Evolutionary conservation across 345 rosid species (phyloP), one percentile per base, ranked within the genome.

Genomic region (Clarkia xantiana): DNA sequence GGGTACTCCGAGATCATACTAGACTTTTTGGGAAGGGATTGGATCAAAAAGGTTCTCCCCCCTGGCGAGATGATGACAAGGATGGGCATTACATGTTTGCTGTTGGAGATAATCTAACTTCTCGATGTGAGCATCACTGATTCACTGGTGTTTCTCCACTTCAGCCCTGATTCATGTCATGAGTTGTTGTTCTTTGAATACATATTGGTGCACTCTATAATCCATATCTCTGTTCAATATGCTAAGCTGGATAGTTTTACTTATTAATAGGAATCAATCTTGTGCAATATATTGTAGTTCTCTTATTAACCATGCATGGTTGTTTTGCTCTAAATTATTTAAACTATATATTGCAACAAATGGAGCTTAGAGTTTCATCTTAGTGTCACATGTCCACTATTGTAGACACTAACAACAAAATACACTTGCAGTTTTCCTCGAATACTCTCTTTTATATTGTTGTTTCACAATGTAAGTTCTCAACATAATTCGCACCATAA

Each of bases 41-140:
- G 66, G 62, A 73, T 71, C 71, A 66, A 63, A 81, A 68, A 54
- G 72, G 77, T 66, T 69, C 76, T 62, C 80, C 82, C 60, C 84
- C 71, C 18, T 65, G 84, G 82, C 78, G 74, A 62, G 73, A 69
- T 14, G 84, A 76, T 71, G 82, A 78, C 78, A 81, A 81, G 73
- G 89, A 81, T 64, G 89, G 84, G 39, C 82, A 76, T 73, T 81
- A 73, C 76, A 59, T 73, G 68, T 81, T 78, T 71, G 76, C 73
- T 15, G 63, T 76, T 42, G 84, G 84, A 70, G 84, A 81, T 62
- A 78, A 81, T 69, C 69, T 81, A 70, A 75, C 84, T 38, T 61
- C 78, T 63, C 84, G 80, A 68, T 81, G 89, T 81, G 44, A 71
- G 60, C 70, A 62, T 70, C 65, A 48, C 66, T 67, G 40, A 54